These are phyloP conservation scores for Blumeria graminis DNA, from an alignment of 2,329 filamentous ascomycete genomes.

Conservation along the genomic window DNA sequence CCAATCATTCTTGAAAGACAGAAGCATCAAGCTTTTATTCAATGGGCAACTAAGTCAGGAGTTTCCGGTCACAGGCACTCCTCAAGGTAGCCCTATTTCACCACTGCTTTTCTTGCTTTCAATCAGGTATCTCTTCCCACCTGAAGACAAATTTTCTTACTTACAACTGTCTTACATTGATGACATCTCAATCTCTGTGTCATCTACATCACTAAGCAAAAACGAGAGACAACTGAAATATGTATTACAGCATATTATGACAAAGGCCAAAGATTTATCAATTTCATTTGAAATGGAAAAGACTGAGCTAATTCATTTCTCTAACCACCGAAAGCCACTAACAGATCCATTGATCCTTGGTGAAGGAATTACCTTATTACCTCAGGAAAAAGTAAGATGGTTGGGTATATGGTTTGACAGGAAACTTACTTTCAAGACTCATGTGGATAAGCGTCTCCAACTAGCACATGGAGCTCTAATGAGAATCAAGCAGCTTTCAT, in stretches of 20 bases:
- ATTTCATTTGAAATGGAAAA: not conserved
- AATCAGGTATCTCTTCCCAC: not conserved
- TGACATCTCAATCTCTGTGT: not conserved
- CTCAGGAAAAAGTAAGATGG: not conserved
- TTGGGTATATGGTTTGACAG: not conserved
- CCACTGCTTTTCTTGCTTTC: not conserved
- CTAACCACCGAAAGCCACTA: not conserved
- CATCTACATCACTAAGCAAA: not conserved
- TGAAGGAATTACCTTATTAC: not conserved
- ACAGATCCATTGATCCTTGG: not conserved
- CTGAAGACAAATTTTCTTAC: not conserved
- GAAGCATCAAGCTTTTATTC: not conserved
- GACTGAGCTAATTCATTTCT: not conserved
- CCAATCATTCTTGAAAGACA: not conserved
- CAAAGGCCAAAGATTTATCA: too few relatives aligned
- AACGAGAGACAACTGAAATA: not conserved
- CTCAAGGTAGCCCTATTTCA: not conserved
- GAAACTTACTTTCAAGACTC: not conserved
- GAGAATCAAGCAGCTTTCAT: not conserved
- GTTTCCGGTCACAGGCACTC: not conserved
- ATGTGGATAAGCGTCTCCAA: not conserved
- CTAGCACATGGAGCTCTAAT: not conserved
- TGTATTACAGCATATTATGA: too few relatives aligned
- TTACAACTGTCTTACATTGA: not conserved
- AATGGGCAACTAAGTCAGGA: not conserved